Base-by-base conservation (phyloP, 306 rosid species). In the Lithocarpus polystachyus region DNA sequence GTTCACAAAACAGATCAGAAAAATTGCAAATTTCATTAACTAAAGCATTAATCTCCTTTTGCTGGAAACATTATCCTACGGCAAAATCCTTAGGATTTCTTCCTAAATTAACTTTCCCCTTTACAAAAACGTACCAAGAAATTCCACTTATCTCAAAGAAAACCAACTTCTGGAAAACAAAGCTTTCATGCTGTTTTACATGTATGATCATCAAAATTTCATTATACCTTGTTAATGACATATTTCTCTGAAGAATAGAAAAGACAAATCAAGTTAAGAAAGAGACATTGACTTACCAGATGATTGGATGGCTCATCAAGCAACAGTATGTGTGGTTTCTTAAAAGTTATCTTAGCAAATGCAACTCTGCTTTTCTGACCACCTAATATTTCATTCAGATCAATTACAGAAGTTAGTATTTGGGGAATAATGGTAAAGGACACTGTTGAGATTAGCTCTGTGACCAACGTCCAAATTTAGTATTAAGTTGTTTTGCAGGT, bases 361-460 rank as follows among this genome's bases (percentile, higher is more conserved):
- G 99, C 99, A 75, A 96, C 99, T 86, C 99, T 93, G 86, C 99
- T 96, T 86, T 96, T 96, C 89, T 96, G 99, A 80, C 99, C 99
- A 80, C 99, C 99, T 96, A 75, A 75, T 74, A 77, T 24, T 71
- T 75, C 76, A 82, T 69, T 71, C 68, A 52, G 51, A 77, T 52
- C 78, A 78, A 70, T 70, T 72, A 71, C 45, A 62, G 28, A 62
- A 59, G 29, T 59, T 81, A 76, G 57, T 31, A 56, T 15, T 62
- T 17, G 6, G n/a, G 53, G 40, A 51, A 37, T 68, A 68, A 1
- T 13, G 13, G 51, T 45, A 1, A 35, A 37, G 45, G 45, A 37
- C 10, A 65, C 17, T 18, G 35, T 65, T 43, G 22, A 56, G 18
- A 31, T 70, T 59, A 29, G 75, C 37, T 26, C 45, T 13, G 68